Base-by-base conservation (phyloP, 2,329 filamentous ascomycete genomes). In the Zymoseptoria brevis region DNA sequence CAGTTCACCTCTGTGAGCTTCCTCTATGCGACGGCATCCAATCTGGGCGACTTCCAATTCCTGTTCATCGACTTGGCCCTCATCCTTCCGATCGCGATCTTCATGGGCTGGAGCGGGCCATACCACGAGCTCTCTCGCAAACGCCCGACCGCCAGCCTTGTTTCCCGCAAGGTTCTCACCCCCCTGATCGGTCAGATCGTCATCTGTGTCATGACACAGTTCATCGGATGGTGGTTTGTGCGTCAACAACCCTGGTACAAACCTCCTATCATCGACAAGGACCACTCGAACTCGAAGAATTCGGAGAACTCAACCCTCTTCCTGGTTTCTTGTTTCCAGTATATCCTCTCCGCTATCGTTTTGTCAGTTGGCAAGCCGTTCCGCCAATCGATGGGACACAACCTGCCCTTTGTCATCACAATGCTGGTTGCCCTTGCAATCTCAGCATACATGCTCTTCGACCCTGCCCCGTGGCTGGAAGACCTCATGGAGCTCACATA, bases 1-100 rank as follows among this genome's bases (percentile, higher is more conserved):
- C 94, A 99, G 74, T 99, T 99, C 78, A 96, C 90, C 7, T 90
- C 90, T 0, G 95, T 99, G 70, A 96, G 89, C 80, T 96, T 99
- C 72, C 81, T 99, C 16, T 99, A 99, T 74, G 89, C 91, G 6
- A 91, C 87, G 7, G 95, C 89, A 9, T 96, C 90, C 8, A 99
- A 99, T 71, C 79, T 99, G 5, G 95, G 94, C 54, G 94, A 99
- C 73, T 97, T 99, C 71, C 94, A 97, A 80, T 99, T 96, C 73
- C 81, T 99, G 3, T 97, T 93, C 75, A 97, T 99, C 70, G 94
- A 99, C 68, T 80, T 99, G 13, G 79, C 88, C 3, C 84, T 99
- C 58, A 99, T 99, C 69, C 79, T 99, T 2, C 94, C 94, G 4
- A 96, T 99, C 68, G 94, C 94, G 22, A 90, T 99, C 60, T 97